Base-by-base conservation (phyloP, 176 grass and related monocot genomes). In the Carex cristatella region DNA sequence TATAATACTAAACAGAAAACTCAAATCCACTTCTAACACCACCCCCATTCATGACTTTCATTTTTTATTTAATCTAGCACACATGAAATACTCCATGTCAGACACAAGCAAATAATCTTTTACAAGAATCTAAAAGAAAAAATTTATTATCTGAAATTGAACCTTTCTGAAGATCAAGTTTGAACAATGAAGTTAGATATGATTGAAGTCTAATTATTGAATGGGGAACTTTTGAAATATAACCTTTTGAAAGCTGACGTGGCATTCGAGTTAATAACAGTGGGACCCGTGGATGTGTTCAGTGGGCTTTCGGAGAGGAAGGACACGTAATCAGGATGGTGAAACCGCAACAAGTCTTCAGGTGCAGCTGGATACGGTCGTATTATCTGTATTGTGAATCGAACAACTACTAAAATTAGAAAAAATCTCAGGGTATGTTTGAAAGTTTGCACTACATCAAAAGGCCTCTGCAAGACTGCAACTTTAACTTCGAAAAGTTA, bases 281-380 rank as follows among this genome's bases (percentile, higher is more conserved):
- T 53, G 76, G 83, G 13, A 35, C 16, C 65, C 1, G 81, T 56
- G 2, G 80, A 56, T 54, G 80, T 75, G 79, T 85, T 87, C 5
- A 89, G 83, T 7, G 89, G 83, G 81, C 88, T 87, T 4, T 90
- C 89, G 64, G 94, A 77, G 15, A 97, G 88, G 84, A 97, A 97
- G 61, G 79, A 53, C 54, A 97, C 88, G 60, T 94, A 97, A 27
- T 97, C 94, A 4, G 92, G 91, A 54, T 90, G 91, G 88, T 97
- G 94, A 90, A 97, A 97, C 61, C 88, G 89, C 81, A 88, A 72
- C 86, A 97, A 88, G 91, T 93, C 94, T 64, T 86, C 89, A 10
- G 87, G 84, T 64, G 86, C 88, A 18, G 94, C 94, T 0, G 91
- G 81, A 83, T 69, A 83, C 2, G 81, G 81, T 12, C 81, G 81